Evolutionary conservation across 768 basidiomycete species (phyloP).

Genomic region (Lyophyllum atratum): DNA sequence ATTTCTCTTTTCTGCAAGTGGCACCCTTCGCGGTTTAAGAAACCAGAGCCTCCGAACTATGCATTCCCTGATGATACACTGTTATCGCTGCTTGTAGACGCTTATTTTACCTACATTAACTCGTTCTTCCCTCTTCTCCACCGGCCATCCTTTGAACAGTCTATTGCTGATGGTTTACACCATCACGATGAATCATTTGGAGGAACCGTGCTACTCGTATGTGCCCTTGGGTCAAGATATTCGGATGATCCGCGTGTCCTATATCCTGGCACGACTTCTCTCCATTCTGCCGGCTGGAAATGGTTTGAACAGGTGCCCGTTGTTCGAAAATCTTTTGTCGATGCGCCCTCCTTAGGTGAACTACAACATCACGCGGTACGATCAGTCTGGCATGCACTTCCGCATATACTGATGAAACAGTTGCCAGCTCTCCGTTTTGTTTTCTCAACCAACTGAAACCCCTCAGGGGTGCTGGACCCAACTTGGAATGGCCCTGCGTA

Average conservation of each 20-base stretch:
- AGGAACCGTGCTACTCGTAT: slow-evolving; percentile 56
- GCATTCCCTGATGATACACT: slow-evolving; percentile 58
- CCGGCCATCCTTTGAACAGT: slow-evolving; percentile 63
- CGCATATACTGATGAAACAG: neutral
- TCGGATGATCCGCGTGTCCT: slow-evolving; percentile 66
- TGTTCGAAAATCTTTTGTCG: slow-evolving; percentile 58
- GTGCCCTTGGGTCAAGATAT: slow-evolving; percentile 64
- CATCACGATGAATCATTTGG: slow-evolving; percentile 51
- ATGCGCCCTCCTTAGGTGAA: slow-evolving; percentile 66
- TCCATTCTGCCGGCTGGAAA: slow-evolving; percentile 57
- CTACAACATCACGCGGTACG: slow-evolving; percentile 69
- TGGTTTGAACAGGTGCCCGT: slow-evolving; percentile 69
- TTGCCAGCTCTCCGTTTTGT: slow-evolving; percentile 48
- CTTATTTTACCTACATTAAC: slow-evolving; percentile 67
- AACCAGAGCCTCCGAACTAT: slow-evolving; percentile 29
- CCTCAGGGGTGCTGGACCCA: slow-evolving; percentile 64
- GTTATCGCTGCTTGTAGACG: slow-evolving; percentile 51
- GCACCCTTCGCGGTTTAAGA: slow-evolving; percentile 27
- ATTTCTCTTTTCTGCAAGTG: slow-evolving; percentile 26
- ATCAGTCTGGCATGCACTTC: slow-evolving; percentile 19
- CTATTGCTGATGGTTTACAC: slow-evolving; percentile 52
- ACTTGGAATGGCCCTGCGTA: slow-evolving; percentile 66
- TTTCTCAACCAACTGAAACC: slow-evolving; percentile 46
- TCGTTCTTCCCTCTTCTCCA: slow-evolving; percentile 68
- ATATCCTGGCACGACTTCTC: slow-evolving; percentile 43